A percentile compares a stretch with the other conserved stretches of the same genome.
Conservation (phyloP, 202 grass and related monocot genomes). For the Saccharum hybrid region DNA sequence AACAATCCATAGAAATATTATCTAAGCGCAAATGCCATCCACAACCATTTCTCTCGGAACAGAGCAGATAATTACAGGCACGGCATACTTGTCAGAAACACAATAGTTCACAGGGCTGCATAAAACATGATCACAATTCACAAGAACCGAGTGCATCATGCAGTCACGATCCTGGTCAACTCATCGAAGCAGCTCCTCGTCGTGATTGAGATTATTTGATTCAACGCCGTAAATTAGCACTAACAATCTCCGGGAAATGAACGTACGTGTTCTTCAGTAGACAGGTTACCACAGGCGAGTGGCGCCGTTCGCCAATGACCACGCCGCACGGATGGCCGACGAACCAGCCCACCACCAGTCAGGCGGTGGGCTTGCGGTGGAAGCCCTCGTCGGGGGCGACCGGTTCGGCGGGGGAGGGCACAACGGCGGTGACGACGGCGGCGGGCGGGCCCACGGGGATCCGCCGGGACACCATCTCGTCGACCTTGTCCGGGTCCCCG, state of each 20-base stretch:
- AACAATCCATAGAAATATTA: neutral
- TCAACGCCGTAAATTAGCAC: neutral
- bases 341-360: neutral
- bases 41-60: neutral
- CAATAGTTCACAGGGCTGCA: neutral
- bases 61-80: neutral
- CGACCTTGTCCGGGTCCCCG: conserved; percentile 51
- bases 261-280: neutral
- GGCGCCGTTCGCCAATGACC: neutral
- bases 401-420: conserved; percentile 45
- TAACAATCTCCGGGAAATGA: neutral
- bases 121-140: neutral
- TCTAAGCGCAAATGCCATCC: neutral
- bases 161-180: neutral
- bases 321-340: neutral
- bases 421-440: conserved; percentile 49
- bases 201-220: neutral
- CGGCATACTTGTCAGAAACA: neutral
- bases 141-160: neutral
- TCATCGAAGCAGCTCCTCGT: neutral
- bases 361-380: conserved; percentile 59
- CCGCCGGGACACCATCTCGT: conserved; percentile 59
- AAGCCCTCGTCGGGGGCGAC: conserved; percentile 58
- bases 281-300: neutral
- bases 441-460: conserved; percentile 49